Conservation (phyloP, 768 basidiomycete genomes). For the Scleroderma bovista region DNA sequence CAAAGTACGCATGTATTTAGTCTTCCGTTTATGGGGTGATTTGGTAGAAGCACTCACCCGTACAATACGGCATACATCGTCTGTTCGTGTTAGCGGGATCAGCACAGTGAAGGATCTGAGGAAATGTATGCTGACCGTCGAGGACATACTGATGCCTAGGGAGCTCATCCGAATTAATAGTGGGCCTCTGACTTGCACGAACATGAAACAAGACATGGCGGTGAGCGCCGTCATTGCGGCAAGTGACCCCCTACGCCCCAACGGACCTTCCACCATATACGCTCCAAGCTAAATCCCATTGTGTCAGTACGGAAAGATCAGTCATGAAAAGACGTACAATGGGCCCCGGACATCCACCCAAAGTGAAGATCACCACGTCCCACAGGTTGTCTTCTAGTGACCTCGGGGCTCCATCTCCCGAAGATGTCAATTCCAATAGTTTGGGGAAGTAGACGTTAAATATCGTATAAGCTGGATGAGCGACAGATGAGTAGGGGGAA, state of each 20-base stretch:
- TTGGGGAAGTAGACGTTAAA: constrained; percentile 92
- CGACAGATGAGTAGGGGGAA: neutral
- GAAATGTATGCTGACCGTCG: constrained; percentile 37
- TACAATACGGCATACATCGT: constrained; percentile 88
- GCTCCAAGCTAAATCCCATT: constrained; percentile 65
- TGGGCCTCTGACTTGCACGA: constrained; percentile 52
- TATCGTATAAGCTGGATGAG: constrained; percentile 73
- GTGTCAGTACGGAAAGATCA: constrained; percentile 1
- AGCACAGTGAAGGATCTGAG: neutral
- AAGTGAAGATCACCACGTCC: constrained; percentile 83
- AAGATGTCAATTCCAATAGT: constrained; percentile 54
- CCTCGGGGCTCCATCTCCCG: constrained; percentile 29
- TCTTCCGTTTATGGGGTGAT: neutral
- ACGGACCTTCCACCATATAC: constrained; percentile 62
- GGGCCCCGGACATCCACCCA: constrained; percentile 82
- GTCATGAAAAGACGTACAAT: constrained; percentile 45
- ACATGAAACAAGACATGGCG: constrained; percentile 65
- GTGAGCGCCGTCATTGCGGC: constrained; percentile 74
- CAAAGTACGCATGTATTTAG: constrained; percentile 1
- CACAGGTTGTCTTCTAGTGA: constrained; percentile 61
- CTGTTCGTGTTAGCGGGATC: constrained; percentile 26
- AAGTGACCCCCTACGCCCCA: constrained; percentile 70
- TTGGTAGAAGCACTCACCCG: constrained; percentile 32
- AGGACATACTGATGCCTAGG: constrained; percentile 71
- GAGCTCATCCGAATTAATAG: constrained; percentile 62